These are phyloP conservation scores for Auxenochlorella pyrenoidosa DNA, from an alignment of 139 green algal species.

Conservation along the genomic window DNA sequence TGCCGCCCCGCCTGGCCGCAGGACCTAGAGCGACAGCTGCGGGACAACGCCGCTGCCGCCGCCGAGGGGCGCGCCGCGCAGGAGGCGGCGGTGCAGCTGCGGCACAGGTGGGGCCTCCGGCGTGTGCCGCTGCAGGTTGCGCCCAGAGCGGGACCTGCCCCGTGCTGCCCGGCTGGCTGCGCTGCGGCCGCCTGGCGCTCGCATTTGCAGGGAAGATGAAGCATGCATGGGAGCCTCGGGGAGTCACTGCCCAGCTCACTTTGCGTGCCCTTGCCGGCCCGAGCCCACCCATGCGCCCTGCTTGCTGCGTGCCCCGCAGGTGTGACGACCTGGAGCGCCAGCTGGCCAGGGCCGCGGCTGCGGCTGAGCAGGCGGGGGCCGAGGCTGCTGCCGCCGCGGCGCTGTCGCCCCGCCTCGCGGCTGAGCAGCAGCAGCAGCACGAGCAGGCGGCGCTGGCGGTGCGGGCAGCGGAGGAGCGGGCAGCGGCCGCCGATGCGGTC, in stretches of 20 bases:
- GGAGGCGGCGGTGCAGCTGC: constrained; percentile 11
- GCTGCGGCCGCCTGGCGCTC: neutral
- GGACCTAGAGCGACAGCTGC: constrained; percentile 51
- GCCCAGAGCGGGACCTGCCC: neutral
- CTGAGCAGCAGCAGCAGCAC: neutral
- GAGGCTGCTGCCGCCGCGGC: neutral
- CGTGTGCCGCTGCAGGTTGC: neutral
- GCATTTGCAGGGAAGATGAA: too few relatives aligned
- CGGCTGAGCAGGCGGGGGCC: neutral
- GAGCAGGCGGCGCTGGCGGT: neutral
- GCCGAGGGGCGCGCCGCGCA: neutral
- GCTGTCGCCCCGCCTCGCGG: neutral
- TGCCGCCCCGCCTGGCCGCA: constrained; percentile 3
- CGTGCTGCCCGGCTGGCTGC: neutral
- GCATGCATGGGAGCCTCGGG: too few relatives aligned
- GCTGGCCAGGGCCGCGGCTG: constrained; percentile 9
- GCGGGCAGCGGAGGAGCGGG: constrained; percentile 32
- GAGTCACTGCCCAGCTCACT: too few relatives aligned
- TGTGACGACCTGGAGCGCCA: constrained; percentile 37
- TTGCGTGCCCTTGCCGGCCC: too few relatives aligned
- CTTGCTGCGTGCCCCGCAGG: neutral
- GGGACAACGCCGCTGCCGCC: constrained; percentile 26
- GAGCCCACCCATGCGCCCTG: neutral
- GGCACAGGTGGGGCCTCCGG: constrained; percentile 4
- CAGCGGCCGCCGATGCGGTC: constrained; percentile 10